Evolutionary conservation across 306 rosid species (phyloP).

Genomic region (Cyamopsis tetragonoloba): DNA sequence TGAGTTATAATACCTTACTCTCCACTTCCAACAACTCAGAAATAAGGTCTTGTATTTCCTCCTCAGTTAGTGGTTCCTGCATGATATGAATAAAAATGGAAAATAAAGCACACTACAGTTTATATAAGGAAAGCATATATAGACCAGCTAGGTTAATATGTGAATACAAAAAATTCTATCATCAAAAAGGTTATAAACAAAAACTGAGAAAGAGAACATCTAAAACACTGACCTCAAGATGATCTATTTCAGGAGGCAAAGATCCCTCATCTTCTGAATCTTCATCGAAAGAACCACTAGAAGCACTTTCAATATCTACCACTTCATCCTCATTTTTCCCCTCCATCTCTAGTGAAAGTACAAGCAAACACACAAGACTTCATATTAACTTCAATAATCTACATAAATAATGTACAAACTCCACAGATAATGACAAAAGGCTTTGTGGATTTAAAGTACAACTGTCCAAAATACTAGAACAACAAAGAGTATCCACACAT

Average conservation of each 20-base stretch:
- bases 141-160: background rate
- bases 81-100: constrained; percentile 25
- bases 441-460: background rate
- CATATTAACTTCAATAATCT: background rate
- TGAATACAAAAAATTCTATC: background rate
- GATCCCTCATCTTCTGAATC: constrained; percentile 65
- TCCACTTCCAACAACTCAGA: constrained; percentile 87
- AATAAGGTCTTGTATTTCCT: constrained; percentile 72
- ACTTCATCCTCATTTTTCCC: constrained; percentile 52
- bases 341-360: constrained; percentile 50
- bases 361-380: constrained; percentile 6
- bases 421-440: background rate
- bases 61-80: constrained; percentile 83
- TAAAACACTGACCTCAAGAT: constrained; percentile 48
- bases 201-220: background rate
- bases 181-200: background rate
- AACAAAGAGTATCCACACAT: background rate
- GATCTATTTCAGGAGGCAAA: constrained; percentile 56
- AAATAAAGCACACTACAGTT: background rate
- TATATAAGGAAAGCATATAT: constrained; percentile 6
- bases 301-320: constrained; percentile 54
- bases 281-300: constrained; percentile 59
- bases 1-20: constrained; percentile 71
- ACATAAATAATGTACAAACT: background rate
- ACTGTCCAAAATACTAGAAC: background rate